Evolutionary conservation across 2,329 filamentous ascomycete genomes (phyloP), one percentile per base, ranked within the genome.

Genomic region (Ceratocystis diversiconidia): DNA sequence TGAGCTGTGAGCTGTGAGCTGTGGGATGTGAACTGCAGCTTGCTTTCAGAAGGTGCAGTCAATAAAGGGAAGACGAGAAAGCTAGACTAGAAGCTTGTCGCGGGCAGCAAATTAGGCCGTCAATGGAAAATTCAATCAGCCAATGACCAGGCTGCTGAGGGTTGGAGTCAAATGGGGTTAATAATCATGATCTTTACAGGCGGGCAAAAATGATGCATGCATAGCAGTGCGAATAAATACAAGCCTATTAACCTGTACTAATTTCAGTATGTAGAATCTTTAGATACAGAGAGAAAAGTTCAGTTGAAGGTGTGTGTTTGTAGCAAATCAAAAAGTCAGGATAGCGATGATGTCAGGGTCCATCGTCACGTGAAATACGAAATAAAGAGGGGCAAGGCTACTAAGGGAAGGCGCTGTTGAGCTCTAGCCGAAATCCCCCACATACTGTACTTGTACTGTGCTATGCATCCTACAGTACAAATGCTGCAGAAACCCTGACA

Each of bases 341-440:
- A 19, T 15, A 12, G n/a, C 43, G 36, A 62, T 62, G 48, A 52
- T 64, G 52, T 50, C 32, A 63, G 62, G 43, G 3, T 41, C 17
- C 19, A 36, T 44, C 15, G 22, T 59, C 55, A 59, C 55, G 55
- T 59, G 55, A 52, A 52, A 12, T 52, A n/a, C 55, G 22, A 19
- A 36, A 59, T 59, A 59, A 59, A 59, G 55, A 59, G 55, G 55
- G 25, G 55, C 55, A 36, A 25, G 48, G n/a, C 48, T 19, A 52
- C n/a, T 25, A 52, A 52, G 10, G 48, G n/a, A 41, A 15, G 10
- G 36, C 10, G 36, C 12, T 12, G 36, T 41, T 41, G 36, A 41
- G 32, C 36, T 41, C 36, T 15, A 41, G 36, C 36, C 36, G 36
- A 41, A 41, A 15, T 15, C 10, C 10, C 36, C 36, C 36, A 41